Percentiles rank a stretch among this genome's conserved stretches.
phyloP scores from a whole-genome alignment of 768 basidiomycete species.

The Termitomyces sp. region DNA sequence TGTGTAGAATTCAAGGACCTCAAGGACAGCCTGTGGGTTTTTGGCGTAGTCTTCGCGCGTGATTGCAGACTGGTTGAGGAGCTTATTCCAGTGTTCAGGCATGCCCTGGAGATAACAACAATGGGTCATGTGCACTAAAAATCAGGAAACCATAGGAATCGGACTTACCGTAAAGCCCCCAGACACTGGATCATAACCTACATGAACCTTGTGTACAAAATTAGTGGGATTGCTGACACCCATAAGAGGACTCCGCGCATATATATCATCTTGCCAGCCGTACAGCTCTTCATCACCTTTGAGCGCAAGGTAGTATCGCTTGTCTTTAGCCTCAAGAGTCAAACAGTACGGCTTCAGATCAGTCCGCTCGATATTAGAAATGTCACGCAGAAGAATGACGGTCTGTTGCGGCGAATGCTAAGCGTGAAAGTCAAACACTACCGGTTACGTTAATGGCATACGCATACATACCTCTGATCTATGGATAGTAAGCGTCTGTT shows the following conservation, averaged over 20 bases:
- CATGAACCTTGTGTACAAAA: constrained; percentile 98
- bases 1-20: constrained; percentile 97
- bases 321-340: constrained; percentile 79
- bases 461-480: constrained; percentile 82
- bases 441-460: constrained; percentile 3
- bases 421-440: not conserved
- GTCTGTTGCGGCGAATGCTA: constrained; percentile 54
- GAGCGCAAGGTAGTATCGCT: constrained; percentile 72
- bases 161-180: constrained; percentile 87
- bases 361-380: constrained; percentile 84
- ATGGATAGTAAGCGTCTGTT: constrained; percentile 73
- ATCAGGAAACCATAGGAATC: not conserved
- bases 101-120: constrained; percentile 57
- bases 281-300: constrained; percentile 98
- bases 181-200: constrained; percentile 90
- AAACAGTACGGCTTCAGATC: constrained; percentile 96
- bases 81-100: constrained; percentile 95
- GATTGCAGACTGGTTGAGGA: constrained; percentile 96
- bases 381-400: constrained; percentile 64
- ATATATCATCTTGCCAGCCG: constrained; percentile 96
- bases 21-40: constrained; percentile 95
- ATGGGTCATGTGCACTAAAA: not conserved
- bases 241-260: constrained; percentile 86
- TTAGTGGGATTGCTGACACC: constrained; percentile 94
- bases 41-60: constrained; percentile 97